Percentiles rank a stretch among this genome's conserved stretches.
These are phyloP conservation scores for Venturiaceae sp. DNA, from an alignment of 2,329 filamentous ascomycete species.

Conservation along the genomic window DNA sequence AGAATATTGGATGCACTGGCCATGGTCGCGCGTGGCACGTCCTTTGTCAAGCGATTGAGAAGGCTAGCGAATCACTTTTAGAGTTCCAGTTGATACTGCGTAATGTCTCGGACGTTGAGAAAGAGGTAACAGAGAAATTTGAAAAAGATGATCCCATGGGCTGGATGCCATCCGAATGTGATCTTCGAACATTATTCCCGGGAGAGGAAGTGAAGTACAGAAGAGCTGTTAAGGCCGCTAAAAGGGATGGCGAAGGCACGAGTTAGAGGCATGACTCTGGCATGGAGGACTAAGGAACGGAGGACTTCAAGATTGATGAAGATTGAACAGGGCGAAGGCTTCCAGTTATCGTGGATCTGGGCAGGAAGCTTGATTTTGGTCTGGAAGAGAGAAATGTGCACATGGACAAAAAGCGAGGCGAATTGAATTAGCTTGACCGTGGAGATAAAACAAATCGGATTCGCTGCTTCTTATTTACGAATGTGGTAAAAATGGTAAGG, in stretches of 20 bases:
- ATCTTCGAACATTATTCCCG: not conserved
- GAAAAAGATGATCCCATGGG: not conserved
- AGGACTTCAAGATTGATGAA: too few relatives aligned
- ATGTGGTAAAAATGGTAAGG: too few relatives aligned
- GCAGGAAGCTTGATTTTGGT: too few relatives aligned
- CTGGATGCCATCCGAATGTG: not conserved
- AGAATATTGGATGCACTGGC: too few relatives aligned
- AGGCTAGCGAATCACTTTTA: not conserved
- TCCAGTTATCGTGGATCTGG: too few relatives aligned
- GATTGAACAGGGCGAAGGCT: too few relatives aligned
- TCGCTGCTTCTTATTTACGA: too few relatives aligned
- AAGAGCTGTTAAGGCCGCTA: not conserved
- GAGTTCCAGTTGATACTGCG: not conserved
- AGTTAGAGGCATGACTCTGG: not conserved
- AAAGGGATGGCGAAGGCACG: not conserved
- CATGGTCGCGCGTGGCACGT: not conserved
- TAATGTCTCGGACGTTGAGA: not conserved
- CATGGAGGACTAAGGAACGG: not conserved
- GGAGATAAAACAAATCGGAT: too few relatives aligned
- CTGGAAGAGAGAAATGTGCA: too few relatives aligned
- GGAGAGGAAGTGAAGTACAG: not conserved
- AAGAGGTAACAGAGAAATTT: not conserved
- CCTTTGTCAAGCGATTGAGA: not conserved
- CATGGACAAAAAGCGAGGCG: too few relatives aligned
- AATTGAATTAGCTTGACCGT: too few relatives aligned